Base-by-base conservation (phyloP, 352 stramenopile genomes). In the Phytophthora cajani region DNA sequence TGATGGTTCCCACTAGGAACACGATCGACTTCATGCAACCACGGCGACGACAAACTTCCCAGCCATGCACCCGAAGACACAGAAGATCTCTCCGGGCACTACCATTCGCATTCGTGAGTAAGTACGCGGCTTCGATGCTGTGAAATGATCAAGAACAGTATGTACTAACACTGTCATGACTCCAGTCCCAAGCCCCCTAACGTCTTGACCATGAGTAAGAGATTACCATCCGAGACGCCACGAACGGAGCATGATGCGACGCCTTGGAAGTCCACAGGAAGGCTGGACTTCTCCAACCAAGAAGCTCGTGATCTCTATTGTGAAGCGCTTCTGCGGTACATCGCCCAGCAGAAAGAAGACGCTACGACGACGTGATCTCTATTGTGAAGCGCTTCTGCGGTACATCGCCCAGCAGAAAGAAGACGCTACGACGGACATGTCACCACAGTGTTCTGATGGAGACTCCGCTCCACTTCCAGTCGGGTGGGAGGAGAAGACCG, bases 391-490 rank as follows among this genome's bases (percentile, higher is more conserved):
- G 9, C 62, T 94, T 32, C 66, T 94, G 36, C 78, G 78, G 53
- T 94, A 91, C 74, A 92, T 94, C 50, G 74, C 72, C 50, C 81
- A 94, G 60, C 85, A 92, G 58, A 84, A 85, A 65, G 73, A 91
- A 38, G 74, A 91, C 14, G 71, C 56, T 36, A 64, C 27, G 46
- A 53, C 27, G 14, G 58, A 72, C 27, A 46, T 42, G 5, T 67
- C 60, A 9, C 23, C 52, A 7, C 58, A 27, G 8, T 44, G 58
- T 33, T 30, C 47, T 42, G 36, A 59, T 36, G 44, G 52, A 58
- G 33, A 57, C 23, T 6, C 32, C 10, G 10, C 46, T 44, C 67
- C 74, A n/a, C 62, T 94, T 25, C 87, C 87, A 2, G 60, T 82
- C 0, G 87, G 87, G 0, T 94, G 87, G 87, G 85, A 92, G 32